Percentiles rank a stretch among this genome's conserved stretches.
These are phyloP conservation scores for Patellaria atrata DNA, from an alignment of 495 filamentous ascomycete genomes.

Conservation along the genomic window DNA sequence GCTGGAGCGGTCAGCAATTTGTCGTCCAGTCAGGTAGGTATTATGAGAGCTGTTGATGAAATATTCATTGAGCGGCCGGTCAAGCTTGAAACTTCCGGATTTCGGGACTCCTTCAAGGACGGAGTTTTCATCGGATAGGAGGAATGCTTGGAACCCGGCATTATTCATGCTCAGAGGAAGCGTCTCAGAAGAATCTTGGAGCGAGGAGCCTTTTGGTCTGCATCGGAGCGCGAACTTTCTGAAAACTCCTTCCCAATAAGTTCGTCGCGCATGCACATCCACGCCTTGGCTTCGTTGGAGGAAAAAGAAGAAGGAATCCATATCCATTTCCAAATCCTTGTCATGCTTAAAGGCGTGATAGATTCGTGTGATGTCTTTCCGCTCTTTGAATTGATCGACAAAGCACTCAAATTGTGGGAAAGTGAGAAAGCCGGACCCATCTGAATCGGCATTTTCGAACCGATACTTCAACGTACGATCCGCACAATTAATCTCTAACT, in stretches of 20 bases:
- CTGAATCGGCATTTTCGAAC: constrained; percentile 59
- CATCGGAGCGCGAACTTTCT: constrained; percentile 54
- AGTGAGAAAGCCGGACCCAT: constrained; percentile 45
- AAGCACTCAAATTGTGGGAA: constrained; percentile 72
- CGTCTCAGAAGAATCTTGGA: constrained; percentile 23
- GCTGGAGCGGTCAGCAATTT: constrained; percentile 78
- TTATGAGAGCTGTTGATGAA: constrained; percentile 99
- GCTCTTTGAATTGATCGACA: constrained; percentile 62
- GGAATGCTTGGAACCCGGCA: constrained; percentile 57
- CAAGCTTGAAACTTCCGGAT: constrained; percentile 43
- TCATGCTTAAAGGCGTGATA: constrained; percentile 42
- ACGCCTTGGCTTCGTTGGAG: constrained; percentile 59
- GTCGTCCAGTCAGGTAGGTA: constrained; percentile 84
- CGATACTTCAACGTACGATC: constrained; percentile 56
- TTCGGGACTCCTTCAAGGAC: constrained; percentile 11
- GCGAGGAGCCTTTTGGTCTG: constrained; percentile 32
- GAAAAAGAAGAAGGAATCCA: constrained; percentile 54
- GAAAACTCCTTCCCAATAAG: constrained; percentile 61
- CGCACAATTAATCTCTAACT: constrained; percentile 78
- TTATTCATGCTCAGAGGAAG: constrained; percentile 46
- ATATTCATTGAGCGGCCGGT: constrained; percentile 88
- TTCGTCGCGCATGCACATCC: constrained; percentile 48
- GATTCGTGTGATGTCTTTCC: constrained; percentile 62
- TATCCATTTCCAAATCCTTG: constrained; percentile 45
- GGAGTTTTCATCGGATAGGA: constrained; percentile 57